Evolutionary conservation across 331 rosid genomes (phyloP).

Genomic region (Stylosanthes scabra): DNA sequence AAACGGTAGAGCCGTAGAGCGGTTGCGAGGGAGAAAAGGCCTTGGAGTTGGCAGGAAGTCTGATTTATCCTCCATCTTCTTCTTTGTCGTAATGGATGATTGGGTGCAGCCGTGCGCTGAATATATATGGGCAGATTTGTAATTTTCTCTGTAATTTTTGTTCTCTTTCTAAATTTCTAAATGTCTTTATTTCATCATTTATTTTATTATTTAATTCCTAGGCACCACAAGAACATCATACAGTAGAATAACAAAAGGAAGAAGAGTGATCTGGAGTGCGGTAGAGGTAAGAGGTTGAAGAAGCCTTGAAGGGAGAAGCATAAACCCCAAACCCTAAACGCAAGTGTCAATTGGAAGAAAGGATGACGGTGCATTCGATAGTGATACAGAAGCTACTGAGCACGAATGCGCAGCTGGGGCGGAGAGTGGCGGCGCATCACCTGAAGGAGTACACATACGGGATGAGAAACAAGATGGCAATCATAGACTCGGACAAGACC

Average conservation of each 20-base stretch:
- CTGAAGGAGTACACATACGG: slow-evolving; percentile 77
- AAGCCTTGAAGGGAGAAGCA: background rate
- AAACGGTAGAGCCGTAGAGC: too few relatives aligned
- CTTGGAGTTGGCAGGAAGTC: too few relatives aligned
- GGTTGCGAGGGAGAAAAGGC: too few relatives aligned
- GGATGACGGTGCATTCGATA: slow-evolving; percentile 76
- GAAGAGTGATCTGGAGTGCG: background rate
- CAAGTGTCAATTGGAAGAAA: background rate
- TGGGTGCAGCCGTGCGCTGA: too few relatives aligned
- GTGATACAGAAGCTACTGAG: slow-evolving; percentile 83
- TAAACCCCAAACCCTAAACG: background rate
- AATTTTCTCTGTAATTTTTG: too few relatives aligned
- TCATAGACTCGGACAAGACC: slow-evolving; percentile 82
- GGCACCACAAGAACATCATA: background rate
- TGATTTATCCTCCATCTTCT: too few relatives aligned
- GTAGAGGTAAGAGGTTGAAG: background rate
- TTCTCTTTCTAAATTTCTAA: background rate
- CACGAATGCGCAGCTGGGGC: slow-evolving; percentile 85
- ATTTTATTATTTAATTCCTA: too few relatives aligned
- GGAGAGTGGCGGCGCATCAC: slow-evolving; percentile 67
- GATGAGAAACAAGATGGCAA: slow-evolving; percentile 66
- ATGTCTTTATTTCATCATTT: too few relatives aligned
- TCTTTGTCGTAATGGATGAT: too few relatives aligned
- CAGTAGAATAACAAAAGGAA: background rate
- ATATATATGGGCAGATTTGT: too few relatives aligned